Percentiles rank a stretch among this genome's conserved stretches.
phyloP scores from a whole-genome alignment of 768 basidiomycete genomes.

The Neoboletus brunneissimus region DNA sequence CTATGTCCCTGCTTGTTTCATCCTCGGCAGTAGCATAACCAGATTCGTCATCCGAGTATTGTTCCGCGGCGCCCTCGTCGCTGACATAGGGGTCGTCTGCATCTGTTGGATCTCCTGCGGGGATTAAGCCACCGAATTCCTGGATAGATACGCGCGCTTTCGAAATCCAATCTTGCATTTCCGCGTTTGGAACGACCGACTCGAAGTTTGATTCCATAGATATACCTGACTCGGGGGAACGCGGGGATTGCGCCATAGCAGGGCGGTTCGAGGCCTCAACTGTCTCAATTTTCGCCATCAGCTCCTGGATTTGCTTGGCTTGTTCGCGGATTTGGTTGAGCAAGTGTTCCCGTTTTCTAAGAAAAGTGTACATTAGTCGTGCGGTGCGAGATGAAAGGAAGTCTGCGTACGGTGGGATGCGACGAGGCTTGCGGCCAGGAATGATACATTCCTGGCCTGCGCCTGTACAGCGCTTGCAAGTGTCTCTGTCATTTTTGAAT shows the following conservation, averaged over 20 bases:
- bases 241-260: constrained; percentile 34
- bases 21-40: constrained; percentile 27
- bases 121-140: constrained; percentile 66
- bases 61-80: constrained; percentile 39
- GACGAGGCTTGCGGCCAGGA: constrained; percentile 81
- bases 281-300: constrained; percentile 67
- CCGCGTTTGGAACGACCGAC: constrained; percentile 43
- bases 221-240: constrained; percentile 28
- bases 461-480: constrained; percentile 70
- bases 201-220: constrained; percentile 26
- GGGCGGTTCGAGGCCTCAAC: constrained; percentile 48
- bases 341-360: constrained; percentile 78
- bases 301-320: constrained; percentile 64
- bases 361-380: not conserved
- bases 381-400: not conserved
- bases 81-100: constrained; percentile 37
- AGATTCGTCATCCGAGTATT: constrained; percentile 37
- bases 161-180: constrained; percentile 73
- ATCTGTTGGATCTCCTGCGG: constrained; percentile 56
- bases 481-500: constrained; percentile 67
- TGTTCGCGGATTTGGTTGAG: constrained; percentile 74
- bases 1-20: constrained; percentile 19
- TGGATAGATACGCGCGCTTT: constrained; percentile 68
- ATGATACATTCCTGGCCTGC: constrained; percentile 73
- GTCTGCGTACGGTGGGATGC: constrained; percentile 67